Evolutionary conservation across 1,139 yeast genomes (phyloP).

Genomic region (Magnusiomyces paraingens): DNA sequence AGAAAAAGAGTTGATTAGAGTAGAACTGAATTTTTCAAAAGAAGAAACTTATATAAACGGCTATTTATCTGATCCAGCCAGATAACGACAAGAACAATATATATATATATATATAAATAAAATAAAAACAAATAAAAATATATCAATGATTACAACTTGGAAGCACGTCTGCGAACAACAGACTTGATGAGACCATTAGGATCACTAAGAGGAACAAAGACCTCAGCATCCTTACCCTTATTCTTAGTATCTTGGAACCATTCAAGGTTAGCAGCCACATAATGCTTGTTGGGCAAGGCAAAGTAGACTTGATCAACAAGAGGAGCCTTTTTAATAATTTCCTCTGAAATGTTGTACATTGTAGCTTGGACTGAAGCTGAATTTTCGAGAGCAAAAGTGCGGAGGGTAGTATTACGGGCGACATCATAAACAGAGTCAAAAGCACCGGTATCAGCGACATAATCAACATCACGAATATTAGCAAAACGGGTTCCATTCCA

Average conservation of each 20-base stretch:
- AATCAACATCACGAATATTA: slow-evolving; percentile 45
- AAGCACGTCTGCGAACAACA: slow-evolving; percentile 57
- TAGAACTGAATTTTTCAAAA: too few relatives aligned
- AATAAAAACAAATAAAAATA: too few relatives aligned
- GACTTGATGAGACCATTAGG: slow-evolving; percentile 88
- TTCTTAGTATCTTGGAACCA: slow-evolving; percentile 78
- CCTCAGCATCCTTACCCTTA: slow-evolving; percentile 54
- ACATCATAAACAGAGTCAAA: slow-evolving; percentile 55
- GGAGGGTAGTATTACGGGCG: slow-evolving; percentile 66
- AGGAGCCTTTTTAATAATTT: slow-evolving; percentile 54
- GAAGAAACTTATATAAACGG: too few relatives aligned
- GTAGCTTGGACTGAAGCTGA: slow-evolving; percentile 93
- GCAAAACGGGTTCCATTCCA: slow-evolving; percentile 50
- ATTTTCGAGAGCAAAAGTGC: slow-evolving; percentile 73
- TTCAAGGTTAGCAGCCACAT: slow-evolving; percentile 65
- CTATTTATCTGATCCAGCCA: too few relatives aligned
- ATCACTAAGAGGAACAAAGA: slow-evolving; percentile 84
- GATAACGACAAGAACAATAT: too few relatives aligned
- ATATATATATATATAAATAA: too few relatives aligned
- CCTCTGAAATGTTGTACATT: slow-evolving; percentile 83
- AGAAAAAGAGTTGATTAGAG: too few relatives aligned
- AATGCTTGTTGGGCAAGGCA: slow-evolving; percentile 84
- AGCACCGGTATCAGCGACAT: slow-evolving; percentile 51
- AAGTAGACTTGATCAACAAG: slow-evolving; percentile 60
- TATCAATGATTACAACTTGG: slow-evolving; percentile 24